Evolutionary conservation across 1,284 basidiomycete genomes (phyloP).

Genomic region (Sanghuangporus baumii): DNA sequence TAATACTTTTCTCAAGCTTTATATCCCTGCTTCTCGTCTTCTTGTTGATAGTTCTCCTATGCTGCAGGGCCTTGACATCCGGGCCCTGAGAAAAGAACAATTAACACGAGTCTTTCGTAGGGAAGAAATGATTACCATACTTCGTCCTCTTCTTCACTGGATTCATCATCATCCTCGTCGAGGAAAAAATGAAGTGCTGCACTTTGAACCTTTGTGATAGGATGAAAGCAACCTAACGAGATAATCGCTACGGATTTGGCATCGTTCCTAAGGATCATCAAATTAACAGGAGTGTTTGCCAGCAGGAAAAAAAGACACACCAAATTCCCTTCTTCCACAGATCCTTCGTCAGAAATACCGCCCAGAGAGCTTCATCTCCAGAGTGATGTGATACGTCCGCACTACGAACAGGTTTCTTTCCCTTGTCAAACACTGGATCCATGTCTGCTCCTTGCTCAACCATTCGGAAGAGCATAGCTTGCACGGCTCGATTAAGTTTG

Average conservation of each 20-base stretch:
- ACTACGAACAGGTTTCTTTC: conserved; percentile 49
- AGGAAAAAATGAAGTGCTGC: conserved; percentile 98
- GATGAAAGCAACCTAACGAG: conserved; percentile 90
- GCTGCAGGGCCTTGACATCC: conserved; percentile 71
- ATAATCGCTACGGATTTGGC: conserved; percentile 93
- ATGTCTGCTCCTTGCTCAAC: conserved; percentile 59
- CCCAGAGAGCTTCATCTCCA: conserved; percentile 95
- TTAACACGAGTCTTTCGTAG: not conserved
- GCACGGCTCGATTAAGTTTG: conserved; percentile 93
- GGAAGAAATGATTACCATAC: conserved; percentile 27
- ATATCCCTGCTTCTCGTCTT: conserved; percentile 78
- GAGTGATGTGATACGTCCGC: conserved; percentile 40
- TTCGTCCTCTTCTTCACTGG: conserved; percentile 68
- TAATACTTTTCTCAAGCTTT: conserved; percentile 70
- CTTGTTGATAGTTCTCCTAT: conserved; percentile 85
- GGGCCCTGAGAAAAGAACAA: conserved; percentile 38
- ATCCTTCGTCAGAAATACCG: conserved; percentile 90
- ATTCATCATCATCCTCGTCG: conserved; percentile 70
- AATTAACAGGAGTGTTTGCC: not conserved
- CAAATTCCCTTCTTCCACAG: conserved; percentile 94
- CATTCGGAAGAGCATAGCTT: conserved; percentile 95
- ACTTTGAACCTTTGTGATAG: conserved; percentile 90
- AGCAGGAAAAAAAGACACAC: conserved; percentile 36
- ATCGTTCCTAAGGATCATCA: conserved; percentile 59
- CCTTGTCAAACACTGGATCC: conserved; percentile 76